A percentile compares a stretch with the other conserved stretches of the same genome.
These are phyloP conservation scores for Populus deltoides DNA, from an alignment of 345 rosid genomes.

Conservation along the genomic window DNA sequence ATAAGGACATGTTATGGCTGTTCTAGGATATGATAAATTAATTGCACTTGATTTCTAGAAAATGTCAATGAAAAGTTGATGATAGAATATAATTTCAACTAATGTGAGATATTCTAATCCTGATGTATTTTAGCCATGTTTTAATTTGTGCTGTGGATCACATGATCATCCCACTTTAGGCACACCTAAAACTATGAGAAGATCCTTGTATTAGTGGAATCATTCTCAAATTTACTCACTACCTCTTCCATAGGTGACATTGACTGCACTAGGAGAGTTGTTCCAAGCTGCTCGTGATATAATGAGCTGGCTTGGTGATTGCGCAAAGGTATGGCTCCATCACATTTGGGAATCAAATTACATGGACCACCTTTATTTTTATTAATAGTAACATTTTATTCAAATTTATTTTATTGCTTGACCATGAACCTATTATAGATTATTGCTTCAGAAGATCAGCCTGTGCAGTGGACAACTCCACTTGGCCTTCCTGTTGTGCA, in stretches of 20 bases:
- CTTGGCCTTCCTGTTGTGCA: slow-evolving; percentile 97
- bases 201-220: background rate
- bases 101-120: background rate
- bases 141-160: background rate
- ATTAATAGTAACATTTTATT: background rate
- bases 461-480: slow-evolving; percentile 92
- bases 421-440: slow-evolving; percentile 42
- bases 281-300: slow-evolving; percentile 95
- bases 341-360: slow-evolving; percentile 1
- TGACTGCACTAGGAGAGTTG: slow-evolving; percentile 85
- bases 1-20: slow-evolving; percentile 1
- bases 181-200: background rate
- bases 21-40: background rate
- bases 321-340: slow-evolving; percentile 64
- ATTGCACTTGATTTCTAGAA: background rate
- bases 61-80: background rate
- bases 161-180: background rate
- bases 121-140: slow-evolving; percentile 7
- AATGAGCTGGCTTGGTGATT: slow-evolving; percentile 94
- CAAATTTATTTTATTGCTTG: slow-evolving; percentile 4
- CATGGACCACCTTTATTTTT: background rate
- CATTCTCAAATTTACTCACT: slow-evolving; percentile 11
- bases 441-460: slow-evolving; percentile 74
- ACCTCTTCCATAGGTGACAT: slow-evolving; percentile 57
- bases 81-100: background rate